Evolutionary conservation across 2,329 filamentous ascomycete species (phyloP), one percentile per base, ranked within the genome.

Genomic region (Camillea tinctor): DNA sequence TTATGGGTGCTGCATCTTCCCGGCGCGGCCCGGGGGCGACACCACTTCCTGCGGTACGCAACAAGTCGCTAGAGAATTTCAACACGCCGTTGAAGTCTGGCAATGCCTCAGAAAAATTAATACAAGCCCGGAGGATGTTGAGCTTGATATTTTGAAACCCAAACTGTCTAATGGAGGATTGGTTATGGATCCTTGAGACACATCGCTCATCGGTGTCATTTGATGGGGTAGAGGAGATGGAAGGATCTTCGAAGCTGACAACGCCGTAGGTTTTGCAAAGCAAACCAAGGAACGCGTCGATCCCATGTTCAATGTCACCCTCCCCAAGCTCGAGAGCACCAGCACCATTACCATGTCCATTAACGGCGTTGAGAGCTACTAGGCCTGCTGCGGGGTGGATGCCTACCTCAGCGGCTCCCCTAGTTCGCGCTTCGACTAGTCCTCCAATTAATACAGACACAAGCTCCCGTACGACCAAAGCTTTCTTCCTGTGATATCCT

Each of bases 341-440:
- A 7, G 81, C 78, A 9, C 82, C 83, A 59, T 79, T 81, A 20
- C 74, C 75, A 50, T 80, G 80, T 1, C 81, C 79, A 59, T 77
- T 79, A 2, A 78, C 74, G 11, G 84, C 79, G 64, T 87, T 89
- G 26, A 95, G 78, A 13, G 89, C 88, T 23, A 92, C 88, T 55
- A 97, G 79, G 0, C 92, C 93, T 9, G 94, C 92, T 19, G 94
- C 94, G 49, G 95, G 95, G 76, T 98, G 94, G 40, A 99, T 92
- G 3, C 94, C 95, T 70, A 95, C 91, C 72, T 98, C 95, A n/a
- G 95, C 93, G 49, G 95, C 95, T 30, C 94, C 94, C 53, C 94
- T 84, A 52, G 96, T 97, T 48, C 95, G 86, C 17, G 95, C 95
- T 75, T 97, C 92, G 4, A 97, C 89, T 8, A 99, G 81, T 2